phyloP scores from a whole-genome alignment of 345 rosid species.

The Syzygium oleosum region DNA sequence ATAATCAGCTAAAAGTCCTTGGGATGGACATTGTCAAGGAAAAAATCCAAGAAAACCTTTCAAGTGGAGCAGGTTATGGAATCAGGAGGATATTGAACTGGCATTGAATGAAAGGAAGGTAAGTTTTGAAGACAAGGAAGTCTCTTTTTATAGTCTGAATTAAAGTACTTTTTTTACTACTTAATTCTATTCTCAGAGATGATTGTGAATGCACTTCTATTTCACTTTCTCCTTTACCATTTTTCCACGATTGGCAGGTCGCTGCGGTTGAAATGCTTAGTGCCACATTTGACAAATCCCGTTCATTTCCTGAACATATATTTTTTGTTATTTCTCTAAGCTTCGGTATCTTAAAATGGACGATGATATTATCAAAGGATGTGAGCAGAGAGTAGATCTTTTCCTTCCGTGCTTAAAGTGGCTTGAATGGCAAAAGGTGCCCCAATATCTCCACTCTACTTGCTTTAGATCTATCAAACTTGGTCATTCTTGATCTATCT shows the following conservation, averaged over 20 bases:
- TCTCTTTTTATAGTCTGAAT: too few species aligned
- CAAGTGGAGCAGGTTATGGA: neutral
- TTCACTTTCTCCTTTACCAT: neutral
- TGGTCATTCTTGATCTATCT: neutral
- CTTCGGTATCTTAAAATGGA: neutral
- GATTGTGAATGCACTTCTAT: neutral
- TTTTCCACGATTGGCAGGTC: neutral
- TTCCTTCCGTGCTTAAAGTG: neutral
- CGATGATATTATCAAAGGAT: neutral
- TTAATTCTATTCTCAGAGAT: neutral
- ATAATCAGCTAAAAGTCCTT: neutral
- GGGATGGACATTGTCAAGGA: neutral
- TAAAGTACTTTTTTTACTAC: neutral
- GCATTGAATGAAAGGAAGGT: neutral
- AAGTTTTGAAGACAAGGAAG: neutral
- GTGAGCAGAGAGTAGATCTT: neutral
- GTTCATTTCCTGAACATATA: neutral
- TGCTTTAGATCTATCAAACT: neutral
- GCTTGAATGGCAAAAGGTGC: neutral
- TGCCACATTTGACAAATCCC: neutral
- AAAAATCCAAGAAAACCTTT: neutral
- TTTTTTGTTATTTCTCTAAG: rapidly evolving
- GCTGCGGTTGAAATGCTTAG: neutral
- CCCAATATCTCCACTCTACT: neutral
- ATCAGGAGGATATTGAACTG: neutral